phyloP scores from a whole-genome alignment of 139 green algal genomes.

The Asterochloris erici region DNA sequence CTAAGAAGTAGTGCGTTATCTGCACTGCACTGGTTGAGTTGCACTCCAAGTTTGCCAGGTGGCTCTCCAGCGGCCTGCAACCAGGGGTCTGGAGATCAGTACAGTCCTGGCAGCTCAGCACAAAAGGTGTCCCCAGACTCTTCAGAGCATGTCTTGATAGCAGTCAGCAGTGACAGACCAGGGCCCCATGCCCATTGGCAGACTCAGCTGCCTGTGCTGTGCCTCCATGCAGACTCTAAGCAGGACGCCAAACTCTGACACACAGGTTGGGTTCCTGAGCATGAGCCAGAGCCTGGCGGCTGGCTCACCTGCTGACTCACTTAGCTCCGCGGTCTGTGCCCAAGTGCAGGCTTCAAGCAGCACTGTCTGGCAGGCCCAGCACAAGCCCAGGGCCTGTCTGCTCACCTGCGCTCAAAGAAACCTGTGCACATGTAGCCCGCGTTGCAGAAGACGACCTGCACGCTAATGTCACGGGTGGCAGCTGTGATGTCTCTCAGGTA shows the following conservation, averaged over 20 bases:
- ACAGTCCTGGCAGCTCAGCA: background rate
- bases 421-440: conserved; percentile 93
- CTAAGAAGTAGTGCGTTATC: conserved; percentile 91
- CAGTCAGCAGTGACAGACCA: background rate
- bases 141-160: background rate
- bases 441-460: conserved; percentile 91
- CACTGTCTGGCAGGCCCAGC: background rate
- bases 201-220: too few relatives aligned
- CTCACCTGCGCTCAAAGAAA: conserved; percentile 80
- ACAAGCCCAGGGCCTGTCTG: background rate
- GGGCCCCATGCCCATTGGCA: too few relatives aligned
- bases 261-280: too few relatives aligned
- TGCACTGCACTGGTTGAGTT: conserved; percentile 81
- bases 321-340: too few relatives aligned
- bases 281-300: too few relatives aligned
- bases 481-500: conserved; percentile 73
- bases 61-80: conserved; percentile 57
- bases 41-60: conserved; percentile 89
- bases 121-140: too few relatives aligned
- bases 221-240: too few relatives aligned
- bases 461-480: conserved; percentile 76
- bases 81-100: background rate
- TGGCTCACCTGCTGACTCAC: too few relatives aligned
- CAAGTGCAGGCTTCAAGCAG: too few relatives aligned
- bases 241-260: too few relatives aligned